Percentiles rank a stretch among this genome's conserved stretches.
Conservation (phyloP, 345 rosid species). For the Sapria himalayana region DNA sequence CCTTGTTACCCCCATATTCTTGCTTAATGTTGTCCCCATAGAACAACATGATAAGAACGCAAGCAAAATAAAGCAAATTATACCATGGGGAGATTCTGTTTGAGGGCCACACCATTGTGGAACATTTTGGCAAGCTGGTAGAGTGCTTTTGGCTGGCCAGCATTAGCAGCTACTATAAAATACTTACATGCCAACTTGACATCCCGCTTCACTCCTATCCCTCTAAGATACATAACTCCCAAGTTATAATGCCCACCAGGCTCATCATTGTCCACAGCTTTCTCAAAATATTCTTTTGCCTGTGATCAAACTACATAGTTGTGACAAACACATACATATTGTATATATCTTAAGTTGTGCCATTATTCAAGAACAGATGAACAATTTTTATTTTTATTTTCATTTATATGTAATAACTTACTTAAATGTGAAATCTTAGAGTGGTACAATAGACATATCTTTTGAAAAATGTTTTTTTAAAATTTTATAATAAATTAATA, state of each 20-base stretch:
- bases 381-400: no score
- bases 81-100: conserved; percentile 63
- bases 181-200: conserved; percentile 52
- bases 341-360: no score
- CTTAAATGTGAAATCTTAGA: no score
- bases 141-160: conserved; percentile 91
- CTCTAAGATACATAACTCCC: conserved; percentile 81
- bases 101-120: conserved; percentile 86
- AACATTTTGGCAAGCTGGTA: conserved; percentile 98
- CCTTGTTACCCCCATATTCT: no score
- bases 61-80: conserved; percentile 5
- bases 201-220: conserved; percentile 77
- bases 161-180: conserved; percentile 73
- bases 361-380: no score
- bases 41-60: conserved; percentile 3
- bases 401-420: no score
- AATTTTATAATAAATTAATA: no score
- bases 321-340: no score
- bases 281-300: conserved; percentile 93
- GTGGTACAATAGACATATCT: no score
- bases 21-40: no score
- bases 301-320: conserved; percentile 12
- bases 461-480: no score
- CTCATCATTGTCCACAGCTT: conserved; percentile 62
- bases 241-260: conserved; percentile 89